Percentiles rank a stretch among this genome's conserved stretches.
Evolutionary conservation across 2,329 filamentous ascomycete genomes (phyloP).

Genomic region (Xylaria sp.): DNA sequence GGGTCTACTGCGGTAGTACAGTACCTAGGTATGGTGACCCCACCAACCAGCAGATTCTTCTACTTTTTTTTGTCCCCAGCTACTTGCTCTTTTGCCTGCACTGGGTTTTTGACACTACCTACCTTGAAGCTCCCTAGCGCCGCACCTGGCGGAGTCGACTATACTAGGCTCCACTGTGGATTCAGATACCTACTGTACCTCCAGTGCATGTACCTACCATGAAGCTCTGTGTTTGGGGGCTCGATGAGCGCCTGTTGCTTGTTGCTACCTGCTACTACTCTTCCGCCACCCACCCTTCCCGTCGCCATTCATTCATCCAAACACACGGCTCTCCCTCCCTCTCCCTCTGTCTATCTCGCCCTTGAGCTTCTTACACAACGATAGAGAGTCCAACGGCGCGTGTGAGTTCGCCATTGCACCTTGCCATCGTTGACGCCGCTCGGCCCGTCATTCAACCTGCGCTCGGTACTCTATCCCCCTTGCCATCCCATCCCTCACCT

Average conservation of each 20-base stretch:
- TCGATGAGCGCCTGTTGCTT: conserved; percentile 2
- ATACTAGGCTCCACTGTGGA: background rate
- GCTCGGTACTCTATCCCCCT: conserved; percentile 4
- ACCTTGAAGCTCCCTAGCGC: conserved; percentile 23
- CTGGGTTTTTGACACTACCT: conserved; percentile 13
- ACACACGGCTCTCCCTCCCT: conserved; percentile 24
- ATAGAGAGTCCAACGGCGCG: conserved; percentile 29
- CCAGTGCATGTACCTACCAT: conserved; percentile 3
- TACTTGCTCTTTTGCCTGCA: conserved; percentile 22
- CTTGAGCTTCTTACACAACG: conserved; percentile 5
- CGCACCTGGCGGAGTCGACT: background rate
- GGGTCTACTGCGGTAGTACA: too few species aligned
- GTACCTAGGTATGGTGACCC: conserved; percentile 31
- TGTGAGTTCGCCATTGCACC: conserved; percentile 33
- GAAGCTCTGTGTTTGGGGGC: conserved; percentile 13
- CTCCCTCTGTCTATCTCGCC: conserved; percentile 2
- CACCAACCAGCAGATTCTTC: conserved; percentile 33
- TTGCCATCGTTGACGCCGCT: conserved; percentile 42
- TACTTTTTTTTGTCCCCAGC: conserved; percentile 21
- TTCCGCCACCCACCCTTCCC: conserved; percentile 34
- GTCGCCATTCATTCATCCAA: conserved; percentile 33
- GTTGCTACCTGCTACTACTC: conserved; percentile 5
- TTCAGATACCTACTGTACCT: background rate
- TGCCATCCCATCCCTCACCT: conserved; percentile 6
- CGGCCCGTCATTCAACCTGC: conserved; percentile 36